Evolutionary conservation across 352 stramenopile species (phyloP).

Genomic region (Globisporangium emineosum): DNA sequence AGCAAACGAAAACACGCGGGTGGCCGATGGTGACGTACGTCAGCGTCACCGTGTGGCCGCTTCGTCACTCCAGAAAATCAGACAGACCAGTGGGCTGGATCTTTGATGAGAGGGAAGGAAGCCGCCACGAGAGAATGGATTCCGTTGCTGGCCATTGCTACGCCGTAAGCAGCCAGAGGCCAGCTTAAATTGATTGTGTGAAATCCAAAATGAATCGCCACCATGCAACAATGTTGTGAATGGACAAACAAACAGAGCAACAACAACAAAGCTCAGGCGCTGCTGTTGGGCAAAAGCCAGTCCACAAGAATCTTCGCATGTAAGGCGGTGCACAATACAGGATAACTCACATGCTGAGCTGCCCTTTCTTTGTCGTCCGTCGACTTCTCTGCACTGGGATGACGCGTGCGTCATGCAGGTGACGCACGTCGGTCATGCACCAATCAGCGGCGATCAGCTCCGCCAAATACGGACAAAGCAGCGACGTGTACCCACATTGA

Average conservation of each 20-base stretch:
- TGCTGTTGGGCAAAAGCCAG: background rate
- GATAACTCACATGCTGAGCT: conserved; percentile 3
- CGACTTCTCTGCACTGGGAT: conserved; percentile 7
- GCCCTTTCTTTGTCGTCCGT: background rate
- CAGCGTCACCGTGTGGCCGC: background rate
- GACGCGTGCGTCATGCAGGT: background rate
- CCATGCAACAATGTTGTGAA: background rate
- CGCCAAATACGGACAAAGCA: background rate
- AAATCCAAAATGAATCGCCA: background rate
- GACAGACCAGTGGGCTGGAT: no score
- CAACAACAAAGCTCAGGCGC: background rate
- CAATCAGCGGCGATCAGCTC: conserved; percentile 2
- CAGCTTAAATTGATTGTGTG: no score
- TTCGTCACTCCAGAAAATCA: background rate
- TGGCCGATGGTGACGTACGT: background rate
- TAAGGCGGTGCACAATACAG: background rate
- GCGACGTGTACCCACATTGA: no score
- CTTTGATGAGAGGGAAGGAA: no score
- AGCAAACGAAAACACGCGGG: background rate
- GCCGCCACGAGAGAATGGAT: no score
- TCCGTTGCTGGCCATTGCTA: no score
- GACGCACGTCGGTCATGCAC: background rate
- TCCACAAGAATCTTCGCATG: conserved; percentile 1
- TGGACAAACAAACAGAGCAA: background rate
- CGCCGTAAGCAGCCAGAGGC: no score